phyloP scores from a whole-genome alignment of 805 yeast genomes.

The Geotrichum ghanense region DNA sequence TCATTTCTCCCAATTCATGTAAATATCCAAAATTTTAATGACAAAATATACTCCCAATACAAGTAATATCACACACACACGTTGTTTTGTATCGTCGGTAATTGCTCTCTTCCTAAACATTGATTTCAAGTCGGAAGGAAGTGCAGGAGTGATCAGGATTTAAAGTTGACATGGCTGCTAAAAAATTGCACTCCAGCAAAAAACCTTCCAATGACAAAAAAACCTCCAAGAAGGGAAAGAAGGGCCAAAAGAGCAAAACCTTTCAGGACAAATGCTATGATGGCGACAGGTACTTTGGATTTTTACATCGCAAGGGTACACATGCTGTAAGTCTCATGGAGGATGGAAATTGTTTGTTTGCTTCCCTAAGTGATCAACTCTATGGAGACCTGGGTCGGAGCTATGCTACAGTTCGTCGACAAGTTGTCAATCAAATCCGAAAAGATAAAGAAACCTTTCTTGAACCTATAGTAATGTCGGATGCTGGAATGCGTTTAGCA shows the following conservation, averaged over 20 bases:
- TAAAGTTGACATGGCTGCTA: too few species aligned
- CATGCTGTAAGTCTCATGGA: conserved; percentile 29
- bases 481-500: not conserved
- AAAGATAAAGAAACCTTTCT: conserved; percentile 21
- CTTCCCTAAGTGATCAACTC: conserved; percentile 30
- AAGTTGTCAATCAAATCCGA: conserved; percentile 24
- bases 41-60: too few species aligned
- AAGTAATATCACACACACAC: too few species aligned
- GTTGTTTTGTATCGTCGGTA: too few species aligned
- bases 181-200: too few species aligned
- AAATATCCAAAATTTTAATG: too few species aligned
- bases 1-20: too few species aligned
- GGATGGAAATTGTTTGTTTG: conserved; percentile 33
- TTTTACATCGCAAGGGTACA: conserved; percentile 23
- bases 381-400: conserved; percentile 25
- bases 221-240: not conserved
- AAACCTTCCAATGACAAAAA: too few species aligned
- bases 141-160: too few species aligned
- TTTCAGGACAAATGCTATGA: not conserved
- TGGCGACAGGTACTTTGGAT: conserved; percentile 26
- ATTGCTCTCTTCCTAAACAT: too few species aligned
- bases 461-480: not conserved
- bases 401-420: conserved; percentile 21
- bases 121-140: too few species aligned
- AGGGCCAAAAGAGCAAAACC: not conserved